Base-by-base conservation (phyloP, 2,329 filamentous ascomycete species). In the Didymellaceae sp. region DNA sequence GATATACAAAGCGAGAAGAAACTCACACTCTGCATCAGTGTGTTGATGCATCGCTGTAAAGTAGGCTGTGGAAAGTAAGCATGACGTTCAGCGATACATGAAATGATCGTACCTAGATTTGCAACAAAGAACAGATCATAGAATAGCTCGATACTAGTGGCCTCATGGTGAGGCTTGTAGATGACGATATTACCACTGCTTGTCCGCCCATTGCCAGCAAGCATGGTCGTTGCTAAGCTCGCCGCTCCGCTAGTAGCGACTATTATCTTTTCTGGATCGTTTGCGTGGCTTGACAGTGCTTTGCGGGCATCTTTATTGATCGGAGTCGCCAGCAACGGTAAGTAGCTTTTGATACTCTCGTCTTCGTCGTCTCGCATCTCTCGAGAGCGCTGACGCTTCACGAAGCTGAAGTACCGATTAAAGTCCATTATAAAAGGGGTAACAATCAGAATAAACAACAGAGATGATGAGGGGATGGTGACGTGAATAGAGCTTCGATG, bases 71-170 rank as follows among this genome's bases (percentile, higher is more conserved):
- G 13, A 14, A 5, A 4, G 10, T 58, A 17, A 58, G 42, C 26
- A 6, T 28, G 10, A 6, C 5, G 26, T 2, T 9, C 26, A 13
- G n/a, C 5, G 11, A 13, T 13, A 13, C 11, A 4, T 13, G 31
- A 3, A 6, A 17, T 33, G n/a, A 10, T n/a, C 45, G 16, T 44
- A 52, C 55, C 55, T 42, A 87, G 75, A 60, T 87, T 87, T 31
- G 84, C 85, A 6, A 86, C 82, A 51, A 85, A 83, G 60, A 85
- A 85, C 0, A 85, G 70, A 63, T 85, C 82, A 53, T 82, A 84
- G 58, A 84, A 84, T 2, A 85, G 70, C 60, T 85, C 78, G 31
- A 82, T 77, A 9, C 80, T 78, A 14, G 75, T 82, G 2, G 80
- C 78, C 62, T 82, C 80, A 32, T 65, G 61, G 34, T 64, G 60